These are phyloP conservation scores for Irpex sp. DNA, from an alignment of 1,284 basidiomycete species.

Conservation along the genomic window DNA sequence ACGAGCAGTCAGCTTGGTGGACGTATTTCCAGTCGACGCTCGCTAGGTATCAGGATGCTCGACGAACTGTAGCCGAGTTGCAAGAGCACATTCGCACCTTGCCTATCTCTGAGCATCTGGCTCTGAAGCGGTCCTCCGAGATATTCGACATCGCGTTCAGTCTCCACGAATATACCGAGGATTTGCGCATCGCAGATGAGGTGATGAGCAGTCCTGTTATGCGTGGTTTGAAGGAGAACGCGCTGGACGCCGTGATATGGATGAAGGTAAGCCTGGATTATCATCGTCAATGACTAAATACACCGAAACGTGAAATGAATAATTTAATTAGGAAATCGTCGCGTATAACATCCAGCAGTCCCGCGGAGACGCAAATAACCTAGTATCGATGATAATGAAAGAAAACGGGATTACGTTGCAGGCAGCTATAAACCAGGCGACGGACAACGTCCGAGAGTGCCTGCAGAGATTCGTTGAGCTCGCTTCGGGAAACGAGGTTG, in stretches of 20 bases:
- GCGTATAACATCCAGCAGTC: conserved; percentile 43
- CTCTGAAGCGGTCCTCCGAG: conserved; percentile 41
- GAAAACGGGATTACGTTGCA: conserved; percentile 40
- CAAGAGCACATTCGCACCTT: conserved; percentile 26
- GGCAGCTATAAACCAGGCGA: conserved; percentile 44
- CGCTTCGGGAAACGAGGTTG: conserved; percentile 26
- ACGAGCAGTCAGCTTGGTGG: neutral
- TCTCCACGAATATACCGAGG: conserved; percentile 51
- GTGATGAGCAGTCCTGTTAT: conserved; percentile 29
- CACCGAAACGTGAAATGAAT: neutral
- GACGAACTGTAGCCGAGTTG: conserved; percentile 13
- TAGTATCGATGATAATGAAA: conserved; percentile 41
- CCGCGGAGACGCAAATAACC: conserved; percentile 31
- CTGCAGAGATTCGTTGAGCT: conserved; percentile 34
- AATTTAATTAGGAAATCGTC: conserved; percentile 40
- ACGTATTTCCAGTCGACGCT: conserved; percentile 3
- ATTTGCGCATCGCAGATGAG: conserved; percentile 37
- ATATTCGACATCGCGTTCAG: conserved; percentile 43
- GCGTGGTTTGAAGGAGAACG: conserved; percentile 31
- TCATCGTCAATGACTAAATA: conserved; percentile 6
- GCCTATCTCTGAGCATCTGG: conserved; percentile 42
- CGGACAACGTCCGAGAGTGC: conserved; percentile 35
- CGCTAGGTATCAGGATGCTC: neutral
- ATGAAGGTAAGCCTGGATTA: conserved; percentile 28
- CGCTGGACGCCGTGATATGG: conserved; percentile 44